phyloP scores from a whole-genome alignment of 441 rosid genomes.

The Adansonia gregorii region DNA sequence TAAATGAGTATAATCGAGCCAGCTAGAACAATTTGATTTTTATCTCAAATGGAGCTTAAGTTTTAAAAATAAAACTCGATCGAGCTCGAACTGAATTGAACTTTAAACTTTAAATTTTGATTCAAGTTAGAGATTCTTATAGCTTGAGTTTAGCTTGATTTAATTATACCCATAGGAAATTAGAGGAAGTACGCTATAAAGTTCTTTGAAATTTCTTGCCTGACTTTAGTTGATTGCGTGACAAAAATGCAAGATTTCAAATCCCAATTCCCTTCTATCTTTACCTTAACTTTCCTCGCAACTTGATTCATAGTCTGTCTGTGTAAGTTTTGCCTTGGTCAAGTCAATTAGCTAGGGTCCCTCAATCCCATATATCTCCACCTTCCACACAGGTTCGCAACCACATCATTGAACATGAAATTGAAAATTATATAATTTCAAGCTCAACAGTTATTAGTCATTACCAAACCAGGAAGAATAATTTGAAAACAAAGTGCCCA shows the following conservation, averaged over 20 bases:
- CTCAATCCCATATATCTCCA: not conserved
- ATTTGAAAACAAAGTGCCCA: not conserved
- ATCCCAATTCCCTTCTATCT: conserved; percentile 18
- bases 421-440: not conserved
- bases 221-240: not conserved
- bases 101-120: too few species aligned
- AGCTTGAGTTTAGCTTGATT: too few species aligned
- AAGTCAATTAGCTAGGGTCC: not conserved
- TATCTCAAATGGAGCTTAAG: too few species aligned
- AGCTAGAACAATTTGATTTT: too few species aligned
- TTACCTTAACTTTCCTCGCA: not conserved
- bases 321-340: not conserved
- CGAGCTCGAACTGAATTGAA: too few species aligned
- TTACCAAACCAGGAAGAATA: conserved; percentile 1
- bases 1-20: too few species aligned
- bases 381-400: not conserved
- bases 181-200: too few species aligned
- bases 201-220: not conserved
- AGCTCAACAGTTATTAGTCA: conserved; percentile 17
- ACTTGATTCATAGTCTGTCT: not conserved
- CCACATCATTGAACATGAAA: not conserved
- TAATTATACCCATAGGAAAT: too few species aligned
- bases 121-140: too few species aligned
- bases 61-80: too few species aligned
- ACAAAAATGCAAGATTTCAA: conserved; percentile 24